Base-by-base conservation (phyloP, 257 asterid species). In the Cinchona pubescens region DNA sequence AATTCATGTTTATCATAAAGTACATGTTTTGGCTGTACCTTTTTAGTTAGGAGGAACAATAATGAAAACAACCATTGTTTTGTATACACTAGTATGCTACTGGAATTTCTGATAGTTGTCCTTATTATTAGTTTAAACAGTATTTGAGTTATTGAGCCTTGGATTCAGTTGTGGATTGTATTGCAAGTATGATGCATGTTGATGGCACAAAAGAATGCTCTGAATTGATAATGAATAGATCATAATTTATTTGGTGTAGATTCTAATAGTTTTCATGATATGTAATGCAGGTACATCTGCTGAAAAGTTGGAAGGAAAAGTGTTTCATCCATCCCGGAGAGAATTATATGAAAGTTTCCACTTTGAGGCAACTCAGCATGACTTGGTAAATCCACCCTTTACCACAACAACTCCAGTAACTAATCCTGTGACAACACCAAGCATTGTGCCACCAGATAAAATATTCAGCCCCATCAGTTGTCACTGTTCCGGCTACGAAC, bases 361-460 rank as follows among this genome's bases (percentile, higher is more conserved):
- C 66, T 16, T 30, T 40, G 53, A 66, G 68, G 74, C 90, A 40
- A 53, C 75, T 37, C 79, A 79, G 61, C 90, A 82, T 71, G 90
- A 87, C 61, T 73, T 58, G 61, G 73, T 80, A 25, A 75, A 79
- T 76, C 87, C 87, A 32, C 81, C 87, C 15, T 37, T 78, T 34
- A 74, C 82, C 7, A 73, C 79, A 34, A 53, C 88, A 29, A 76
- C 86, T 23, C 92, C 96, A 3, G 82, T 86, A 18, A 86, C 90
- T 4, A 91, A 89, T 79, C 97, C 93, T 16, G 90, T 87, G 3
- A 91, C 96, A 29, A 90, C 92, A 49, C 94, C 94, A n/a, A 46
- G 76, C 71, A 58, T 67, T 59, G 21, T 79, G 51, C 81, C 87
- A 61, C 86, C 87, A 3, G 79, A 35, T 51, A 69, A n/a, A n/a